phyloP scores from a whole-genome alignment of 2,329 filamentous ascomycete genomes.

The Aspergillus pseudonomiae region DNA sequence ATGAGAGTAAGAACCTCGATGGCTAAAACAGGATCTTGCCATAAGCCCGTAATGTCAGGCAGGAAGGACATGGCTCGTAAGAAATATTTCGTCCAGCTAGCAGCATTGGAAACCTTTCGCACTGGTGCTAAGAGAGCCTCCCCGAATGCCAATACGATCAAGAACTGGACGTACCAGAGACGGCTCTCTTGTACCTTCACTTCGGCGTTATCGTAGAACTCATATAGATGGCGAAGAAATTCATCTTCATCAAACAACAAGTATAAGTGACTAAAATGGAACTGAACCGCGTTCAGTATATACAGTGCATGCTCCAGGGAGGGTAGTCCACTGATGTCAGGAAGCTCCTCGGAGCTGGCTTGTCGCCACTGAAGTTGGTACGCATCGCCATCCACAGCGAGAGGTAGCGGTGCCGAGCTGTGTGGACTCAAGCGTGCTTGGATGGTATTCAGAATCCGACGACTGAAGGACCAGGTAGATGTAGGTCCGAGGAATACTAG shows the following conservation, averaged over 20 bases:
- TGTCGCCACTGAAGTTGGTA: constrained; percentile 55
- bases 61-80: constrained; percentile 46
- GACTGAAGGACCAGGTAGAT: constrained; percentile 59
- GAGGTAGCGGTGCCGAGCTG: constrained; percentile 39
- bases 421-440: constrained; percentile 49
- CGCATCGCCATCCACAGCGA: constrained; percentile 53
- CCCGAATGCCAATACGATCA: constrained; percentile 56
- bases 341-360: constrained; percentile 33
- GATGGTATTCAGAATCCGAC: constrained; percentile 51
- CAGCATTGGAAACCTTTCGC: constrained; percentile 38
- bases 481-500: constrained; percentile 56
- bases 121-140: constrained; percentile 52
- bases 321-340: constrained; percentile 44
- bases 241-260: constrained; percentile 57
- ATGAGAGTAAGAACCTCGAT: constrained; percentile 55
- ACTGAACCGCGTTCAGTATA: constrained; percentile 59
- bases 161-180: constrained; percentile 55
- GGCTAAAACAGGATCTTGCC: constrained; percentile 45
- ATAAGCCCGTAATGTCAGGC: constrained; percentile 43
- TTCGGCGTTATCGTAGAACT: constrained; percentile 42
- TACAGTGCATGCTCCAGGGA: constrained; percentile 56
- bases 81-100: constrained; percentile 49
- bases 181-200: constrained; percentile 29
- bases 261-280: constrained; percentile 57
- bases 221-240: constrained; percentile 46